A percentile compares a stretch with the other conserved stretches of the same genome.
These are phyloP conservation scores for Phytophthora pseudosyringae DNA, from an alignment of 352 stramenopile species.

Conservation along the genomic window DNA sequence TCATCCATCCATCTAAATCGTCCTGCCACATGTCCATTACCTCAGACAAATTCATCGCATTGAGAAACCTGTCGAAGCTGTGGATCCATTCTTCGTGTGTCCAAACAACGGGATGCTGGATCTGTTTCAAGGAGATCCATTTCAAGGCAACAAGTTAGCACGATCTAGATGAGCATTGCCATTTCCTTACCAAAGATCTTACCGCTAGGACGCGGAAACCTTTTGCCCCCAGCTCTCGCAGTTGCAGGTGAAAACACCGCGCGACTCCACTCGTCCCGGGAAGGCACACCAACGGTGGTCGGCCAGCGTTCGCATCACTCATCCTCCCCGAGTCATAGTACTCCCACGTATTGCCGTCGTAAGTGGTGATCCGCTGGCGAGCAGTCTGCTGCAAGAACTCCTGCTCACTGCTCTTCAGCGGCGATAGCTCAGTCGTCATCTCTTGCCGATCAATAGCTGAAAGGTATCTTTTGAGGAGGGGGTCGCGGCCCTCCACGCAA, in stretches of 20 bases:
- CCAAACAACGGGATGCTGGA: slow-evolving; percentile 80
- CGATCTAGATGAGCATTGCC: background rate
- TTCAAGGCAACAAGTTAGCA: background rate
- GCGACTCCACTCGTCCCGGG: slow-evolving; percentile 61
- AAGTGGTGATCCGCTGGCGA: slow-evolving; percentile 74
- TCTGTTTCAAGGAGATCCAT: slow-evolving; percentile 13
- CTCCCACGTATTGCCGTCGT: slow-evolving; percentile 80
- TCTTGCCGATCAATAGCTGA: slow-evolving; percentile 14
- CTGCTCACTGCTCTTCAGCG: slow-evolving; percentile 45
- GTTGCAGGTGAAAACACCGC: slow-evolving; percentile 65
- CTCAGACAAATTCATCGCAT: slow-evolving; percentile 59
- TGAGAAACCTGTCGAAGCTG: slow-evolving; percentile 81
- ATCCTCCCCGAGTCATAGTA: slow-evolving; percentile 74
- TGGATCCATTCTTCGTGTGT: slow-evolving; percentile 86
- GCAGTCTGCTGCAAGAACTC: slow-evolving; percentile 68
- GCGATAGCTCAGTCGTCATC: slow-evolving; percentile 20
- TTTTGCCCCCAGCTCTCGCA: slow-evolving; percentile 54
- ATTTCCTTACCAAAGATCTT: background rate
- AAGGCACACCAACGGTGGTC: slow-evolving; percentile 65
- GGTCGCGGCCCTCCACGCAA: background rate
- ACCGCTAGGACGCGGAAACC: slow-evolving; percentile 75
- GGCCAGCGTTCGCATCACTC: slow-evolving; percentile 28
- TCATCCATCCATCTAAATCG: background rate
- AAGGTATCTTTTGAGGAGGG: slow-evolving; percentile 15
- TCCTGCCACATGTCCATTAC: slow-evolving; percentile 9